Evolutionary conservation across 768 basidiomycete species (phyloP), one percentile per base, ranked within the genome.

Genomic region (Crassisporium funariophilum): DNA sequence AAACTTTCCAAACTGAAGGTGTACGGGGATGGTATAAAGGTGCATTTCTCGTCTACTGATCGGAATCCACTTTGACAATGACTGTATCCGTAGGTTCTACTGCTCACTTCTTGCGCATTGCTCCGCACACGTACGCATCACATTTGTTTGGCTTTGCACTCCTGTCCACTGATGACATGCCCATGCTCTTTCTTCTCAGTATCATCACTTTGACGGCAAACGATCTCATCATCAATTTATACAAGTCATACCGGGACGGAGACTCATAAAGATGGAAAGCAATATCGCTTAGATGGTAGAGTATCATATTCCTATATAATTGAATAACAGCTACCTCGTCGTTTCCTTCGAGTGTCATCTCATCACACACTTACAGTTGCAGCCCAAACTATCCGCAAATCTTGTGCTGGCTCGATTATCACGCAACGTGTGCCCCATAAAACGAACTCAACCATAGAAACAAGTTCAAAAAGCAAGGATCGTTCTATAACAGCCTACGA

Each of bases 1-100:
- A 97, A 75, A 99, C 97, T 0, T 79, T 91, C 54, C 84, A 84
- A 62, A 73, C 86, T 0, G 97, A 99, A 70, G 97, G 97, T 23
- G 68, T 93, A 8, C 73, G 81, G 17, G 97, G 92, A n/a, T 91
- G 88, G 88, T 99, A 99, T 73, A 98, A 98, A 74, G 95, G 92
- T 81, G 53, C 16, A 6, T 23, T 29, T n/a, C 12, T 39, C 24
- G 21, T 2, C 21, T 16, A 20, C 4, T 40, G 58, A 52, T 27
- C 10, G 21, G 16, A 12, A 47, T 25, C 15, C 37, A 44, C 8
- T 43, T 34, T 39, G 21, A 29, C 10, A 15, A 16, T 46, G 24
- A 47, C 27, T 13, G 9, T 5, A 4, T 25, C 35, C 40, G 19
- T 53, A 92, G 90, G 95, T 33, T 92, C 92, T 2, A 91, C 91